These are phyloP conservation scores for Priceomyces haplophilus DNA, from an alignment of 805 yeast genomes.

Conservation along the genomic window DNA sequence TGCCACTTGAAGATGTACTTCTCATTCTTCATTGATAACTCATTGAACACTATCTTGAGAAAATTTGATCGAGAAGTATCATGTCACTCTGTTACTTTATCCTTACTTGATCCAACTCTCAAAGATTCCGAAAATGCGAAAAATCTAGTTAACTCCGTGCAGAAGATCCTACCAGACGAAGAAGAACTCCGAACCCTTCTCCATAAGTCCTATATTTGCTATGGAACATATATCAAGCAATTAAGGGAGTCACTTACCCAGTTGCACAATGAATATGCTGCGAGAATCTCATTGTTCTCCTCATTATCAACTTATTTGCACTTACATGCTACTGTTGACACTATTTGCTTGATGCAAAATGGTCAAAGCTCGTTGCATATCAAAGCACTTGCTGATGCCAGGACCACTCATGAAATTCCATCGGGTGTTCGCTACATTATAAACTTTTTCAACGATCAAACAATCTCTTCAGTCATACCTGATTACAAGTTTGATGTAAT, in stretches of 20 bases:
- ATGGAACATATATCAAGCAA: constrained; percentile 34
- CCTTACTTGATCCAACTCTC: constrained; percentile 1
- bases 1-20: constrained; percentile 28
- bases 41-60: constrained; percentile 27
- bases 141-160: neutral
- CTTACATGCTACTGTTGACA: constrained; percentile 28
- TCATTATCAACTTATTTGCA: constrained; percentile 36
- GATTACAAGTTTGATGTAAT: constrained; percentile 33
- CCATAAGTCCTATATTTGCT: constrained; percentile 29
- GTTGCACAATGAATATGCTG: constrained; percentile 34
- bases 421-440: constrained; percentile 18
- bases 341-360: constrained; percentile 29
- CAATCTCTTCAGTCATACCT: constrained; percentile 24
- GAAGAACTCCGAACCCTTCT: constrained; percentile 29
- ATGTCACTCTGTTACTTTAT: constrained; percentile 3
- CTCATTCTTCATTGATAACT: constrained; percentile 36
- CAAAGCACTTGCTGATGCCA: constrained; percentile 23
- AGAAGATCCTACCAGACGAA: constrained; percentile 2
- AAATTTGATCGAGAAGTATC: constrained; percentile 11
- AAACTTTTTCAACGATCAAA: constrained; percentile 21
- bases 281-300: constrained; percentile 34
- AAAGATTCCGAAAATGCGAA: neutral
- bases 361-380: constrained; percentile 33
- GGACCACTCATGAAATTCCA: constrained; percentile 14
- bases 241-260: constrained; percentile 29